These are phyloP conservation scores for Dacryopinax spathularia DNA, from an alignment of 768 basidiomycete genomes.

Conservation along the genomic window DNA sequence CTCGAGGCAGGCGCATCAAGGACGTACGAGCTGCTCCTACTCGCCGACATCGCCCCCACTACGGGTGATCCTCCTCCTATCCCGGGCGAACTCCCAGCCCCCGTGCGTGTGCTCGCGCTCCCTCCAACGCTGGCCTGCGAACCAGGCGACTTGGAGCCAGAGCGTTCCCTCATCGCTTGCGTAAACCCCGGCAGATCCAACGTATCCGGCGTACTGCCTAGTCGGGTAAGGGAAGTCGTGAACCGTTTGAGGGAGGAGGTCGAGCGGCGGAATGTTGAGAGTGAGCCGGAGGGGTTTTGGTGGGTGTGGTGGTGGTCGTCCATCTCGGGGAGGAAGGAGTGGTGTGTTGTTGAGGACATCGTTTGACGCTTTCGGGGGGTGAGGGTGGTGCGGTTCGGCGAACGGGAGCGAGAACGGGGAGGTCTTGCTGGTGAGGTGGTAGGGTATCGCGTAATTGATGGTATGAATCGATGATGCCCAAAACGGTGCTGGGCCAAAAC, in stretches of 20 bases:
- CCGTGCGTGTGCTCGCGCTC: too few species aligned
- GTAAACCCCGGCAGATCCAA: background rate
- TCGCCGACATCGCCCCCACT: too few species aligned
- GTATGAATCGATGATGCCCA: too few species aligned
- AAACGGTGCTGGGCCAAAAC: too few species aligned
- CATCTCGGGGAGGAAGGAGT: background rate
- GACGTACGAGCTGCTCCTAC: too few species aligned
- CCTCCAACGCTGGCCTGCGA: background rate
- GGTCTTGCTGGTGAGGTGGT: too few species aligned
- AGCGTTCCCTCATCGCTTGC: background rate
- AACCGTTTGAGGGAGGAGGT: conserved; percentile 3
- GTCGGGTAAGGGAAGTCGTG: background rate
- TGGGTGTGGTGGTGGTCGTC: too few species aligned
- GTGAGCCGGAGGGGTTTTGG: background rate
- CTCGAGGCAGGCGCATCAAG: too few species aligned
- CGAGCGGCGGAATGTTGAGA: background rate
- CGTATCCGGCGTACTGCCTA: background rate
- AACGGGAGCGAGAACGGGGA: too few species aligned
- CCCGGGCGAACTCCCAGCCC: too few species aligned
- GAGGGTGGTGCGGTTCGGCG: background rate
- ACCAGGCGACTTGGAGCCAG: background rate
- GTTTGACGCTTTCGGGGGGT: background rate
- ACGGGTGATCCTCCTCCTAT: too few species aligned
- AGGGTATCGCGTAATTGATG: too few species aligned
- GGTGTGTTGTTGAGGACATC: background rate